Evolutionary conservation across 2,329 filamentous ascomycete genomes (phyloP).

Genomic region (Penicillium sp.): DNA sequence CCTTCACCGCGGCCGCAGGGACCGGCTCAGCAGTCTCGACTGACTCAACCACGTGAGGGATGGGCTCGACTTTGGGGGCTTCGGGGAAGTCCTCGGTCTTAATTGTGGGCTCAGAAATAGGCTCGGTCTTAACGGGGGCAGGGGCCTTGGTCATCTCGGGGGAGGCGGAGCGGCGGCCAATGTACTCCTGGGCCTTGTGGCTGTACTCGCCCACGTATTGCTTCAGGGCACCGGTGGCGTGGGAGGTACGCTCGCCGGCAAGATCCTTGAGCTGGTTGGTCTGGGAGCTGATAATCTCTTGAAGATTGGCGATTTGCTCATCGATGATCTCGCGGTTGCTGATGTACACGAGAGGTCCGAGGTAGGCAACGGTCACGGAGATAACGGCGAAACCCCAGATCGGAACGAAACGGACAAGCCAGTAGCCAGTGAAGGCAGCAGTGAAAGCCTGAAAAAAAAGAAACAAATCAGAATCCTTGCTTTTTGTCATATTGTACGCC

Average conservation of each 20-base stretch:
- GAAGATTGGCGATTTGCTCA: slow-evolving; percentile 59
- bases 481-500: background rate
- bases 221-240: slow-evolving; percentile 61
- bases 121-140: slow-evolving; percentile 24
- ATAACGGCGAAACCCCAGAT: slow-evolving; percentile 66
- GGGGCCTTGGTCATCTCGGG: slow-evolving; percentile 38
- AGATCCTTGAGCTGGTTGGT: slow-evolving; percentile 63
- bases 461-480: background rate
- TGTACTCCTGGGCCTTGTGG: slow-evolving; percentile 62
- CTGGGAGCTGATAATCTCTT: slow-evolving; percentile 60
- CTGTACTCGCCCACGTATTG: slow-evolving; percentile 64
- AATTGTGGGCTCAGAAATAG: slow-evolving; percentile 9
- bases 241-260: slow-evolving; percentile 62
- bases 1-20: slow-evolving; percentile 35
- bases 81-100: slow-evolving; percentile 56
- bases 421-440: slow-evolving; percentile 63
- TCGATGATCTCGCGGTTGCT: slow-evolving; percentile 68
- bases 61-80: slow-evolving; percentile 47
- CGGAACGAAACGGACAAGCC: slow-evolving; percentile 68
- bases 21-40: slow-evolving; percentile 33
- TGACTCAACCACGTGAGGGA: slow-evolving; percentile 31
- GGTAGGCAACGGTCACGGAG: slow-evolving; percentile 59
- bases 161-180: slow-evolving; percentile 46
- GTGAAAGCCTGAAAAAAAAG: slow-evolving; percentile 56
- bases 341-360: slow-evolving; percentile 65